Evolutionary conservation across 495 filamentous ascomycete genomes (phyloP).

Genomic region (Annulohypoxylon nitens): DNA sequence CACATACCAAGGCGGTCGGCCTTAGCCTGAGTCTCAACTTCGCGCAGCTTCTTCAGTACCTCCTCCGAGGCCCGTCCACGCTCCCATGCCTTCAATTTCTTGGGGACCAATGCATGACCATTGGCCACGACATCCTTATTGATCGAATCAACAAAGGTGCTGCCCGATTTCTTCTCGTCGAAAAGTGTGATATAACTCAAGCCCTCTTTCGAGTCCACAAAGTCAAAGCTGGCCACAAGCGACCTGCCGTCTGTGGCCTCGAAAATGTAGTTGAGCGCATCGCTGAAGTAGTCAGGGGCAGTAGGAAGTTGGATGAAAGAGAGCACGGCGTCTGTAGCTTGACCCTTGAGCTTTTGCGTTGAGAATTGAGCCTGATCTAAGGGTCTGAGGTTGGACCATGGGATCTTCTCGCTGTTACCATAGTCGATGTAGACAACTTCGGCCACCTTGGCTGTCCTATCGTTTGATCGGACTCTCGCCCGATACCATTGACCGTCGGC

Average conservation of each 20-base stretch:
- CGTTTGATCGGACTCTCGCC: constrained; percentile 88
- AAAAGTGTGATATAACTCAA: constrained; percentile 86
- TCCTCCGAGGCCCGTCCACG: constrained; percentile 72
- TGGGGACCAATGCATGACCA: constrained; percentile 89
- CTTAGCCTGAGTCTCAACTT: constrained; percentile 81
- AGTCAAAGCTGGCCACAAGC: constrained; percentile 92
- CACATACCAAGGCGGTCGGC: constrained; percentile 84
- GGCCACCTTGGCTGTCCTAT: constrained; percentile 86
- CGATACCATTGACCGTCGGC: constrained; percentile 95
- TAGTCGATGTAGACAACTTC: constrained; percentile 97
- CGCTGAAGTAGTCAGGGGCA: constrained; percentile 79
- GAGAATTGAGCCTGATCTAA: constrained; percentile 83
- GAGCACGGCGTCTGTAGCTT: constrained; percentile 89
- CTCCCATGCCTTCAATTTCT: constrained; percentile 92
- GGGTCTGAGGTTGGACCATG: constrained; percentile 85
- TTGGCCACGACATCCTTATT: constrained; percentile 87
- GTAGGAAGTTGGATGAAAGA: constrained; percentile 89
- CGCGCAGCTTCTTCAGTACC: constrained; percentile 74
- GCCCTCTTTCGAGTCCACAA: constrained; percentile 77
- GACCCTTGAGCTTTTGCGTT: constrained; percentile 80
- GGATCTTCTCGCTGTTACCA: constrained; percentile 89
- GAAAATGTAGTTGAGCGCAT: constrained; percentile 78
- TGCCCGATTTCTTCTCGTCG: constrained; percentile 74
- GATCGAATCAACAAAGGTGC: constrained; percentile 71
- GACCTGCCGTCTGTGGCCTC: constrained; percentile 74